A percentile compares a stretch with the other conserved stretches of the same genome.
phyloP scores from a whole-genome alignment of 257 asterid genomes.

The Phtheirospermum japonicum region DNA sequence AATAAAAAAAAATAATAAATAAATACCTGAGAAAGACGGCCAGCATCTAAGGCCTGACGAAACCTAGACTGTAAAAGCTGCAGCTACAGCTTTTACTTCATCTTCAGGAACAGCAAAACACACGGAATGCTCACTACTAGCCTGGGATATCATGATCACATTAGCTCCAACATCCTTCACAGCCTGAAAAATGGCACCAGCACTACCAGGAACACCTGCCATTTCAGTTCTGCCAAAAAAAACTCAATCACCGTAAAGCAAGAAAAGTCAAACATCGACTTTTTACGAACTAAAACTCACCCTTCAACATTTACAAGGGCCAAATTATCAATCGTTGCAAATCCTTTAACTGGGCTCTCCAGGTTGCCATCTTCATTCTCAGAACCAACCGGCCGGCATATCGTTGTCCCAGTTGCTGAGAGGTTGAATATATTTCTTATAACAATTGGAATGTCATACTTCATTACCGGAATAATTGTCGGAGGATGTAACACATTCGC shows the following conservation, averaged over 20 bases:
- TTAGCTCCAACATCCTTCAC: slow-evolving; percentile 97
- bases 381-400: slow-evolving; percentile 52
- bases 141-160: slow-evolving; percentile 98
- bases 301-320: slow-evolving; percentile 99
- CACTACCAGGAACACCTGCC: slow-evolving; percentile 99
- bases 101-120: slow-evolving; percentile 98
- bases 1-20: too few species aligned
- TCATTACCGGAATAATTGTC: slow-evolving; percentile 98
- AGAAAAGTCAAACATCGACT: slow-evolving; percentile 19
- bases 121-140: slow-evolving; percentile 98
- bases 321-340: slow-evolving; percentile 96
- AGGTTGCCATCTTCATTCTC: slow-evolving; percentile 52
- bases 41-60: slow-evolving; percentile 87
- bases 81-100: slow-evolving; percentile 87
- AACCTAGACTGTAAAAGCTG: slow-evolving; percentile 82
- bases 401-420: slow-evolving; percentile 87
- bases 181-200: slow-evolving; percentile 83
- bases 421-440: slow-evolving; percentile 95
- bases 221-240: slow-evolving; percentile 88
- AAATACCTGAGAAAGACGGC: slow-evolving; percentile 95
- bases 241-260: too few species aligned
- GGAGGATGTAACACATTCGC: slow-evolving; percentile 98
- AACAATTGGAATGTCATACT: slow-evolving; percentile 89
- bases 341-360: slow-evolving; percentile 87
- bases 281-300: slow-evolving; percentile 41